Evolutionary conservation across 2,329 filamentous ascomycete genomes (phyloP), one percentile per base, ranked within the genome.

Genomic region (Dothistroma pini): DNA sequence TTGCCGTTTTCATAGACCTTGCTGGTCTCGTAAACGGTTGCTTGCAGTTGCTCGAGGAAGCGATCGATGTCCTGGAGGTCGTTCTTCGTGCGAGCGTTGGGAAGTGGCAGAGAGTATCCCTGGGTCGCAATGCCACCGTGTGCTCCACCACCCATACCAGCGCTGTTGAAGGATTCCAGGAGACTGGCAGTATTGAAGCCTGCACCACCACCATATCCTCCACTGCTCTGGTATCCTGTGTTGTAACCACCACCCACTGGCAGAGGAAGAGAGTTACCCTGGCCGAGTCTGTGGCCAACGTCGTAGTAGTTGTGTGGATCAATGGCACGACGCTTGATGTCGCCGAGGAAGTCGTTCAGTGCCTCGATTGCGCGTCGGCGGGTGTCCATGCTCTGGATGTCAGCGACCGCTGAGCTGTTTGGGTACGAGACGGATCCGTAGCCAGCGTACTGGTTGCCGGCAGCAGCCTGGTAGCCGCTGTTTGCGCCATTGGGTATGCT

Each of bases 21-120:
- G 58, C 92, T 88, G 75, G 89, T 96, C 78, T 97, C 95, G 74
- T 97, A 97, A 54, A 97, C 91, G 51, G 93, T 97, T 66, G 89
- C 88, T 78, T 97, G 93, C 83, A 97, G 93, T 78, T 97, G 91
- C 78, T 96, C 92, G 58, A 99, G 85, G 75, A 97, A 90, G 72
- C 92, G 89, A 75, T 97, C 95, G 71, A 97, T 93, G 75, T 96
- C 92, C 74, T 96, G 81, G 49, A 99, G 82, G 74, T 99, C 95
- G 75, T 87, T 92, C 83, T 97, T 96, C 54, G 93, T 97, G 72
- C 93, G 88, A 59, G 96, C 83, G 70, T 92, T 96, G 81, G 96
- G 91, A 10, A 92, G 87, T 57, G 95, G 91, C 61, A 97, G 83
- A 64, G 91, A 91, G 78, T 97, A 96, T 71, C 84, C 82, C 56